A percentile compares a stretch with the other conserved stretches of the same genome.
Conservation (phyloP, 495 filamentous ascomycete species). For the Podospora pseudocomata region DNA sequence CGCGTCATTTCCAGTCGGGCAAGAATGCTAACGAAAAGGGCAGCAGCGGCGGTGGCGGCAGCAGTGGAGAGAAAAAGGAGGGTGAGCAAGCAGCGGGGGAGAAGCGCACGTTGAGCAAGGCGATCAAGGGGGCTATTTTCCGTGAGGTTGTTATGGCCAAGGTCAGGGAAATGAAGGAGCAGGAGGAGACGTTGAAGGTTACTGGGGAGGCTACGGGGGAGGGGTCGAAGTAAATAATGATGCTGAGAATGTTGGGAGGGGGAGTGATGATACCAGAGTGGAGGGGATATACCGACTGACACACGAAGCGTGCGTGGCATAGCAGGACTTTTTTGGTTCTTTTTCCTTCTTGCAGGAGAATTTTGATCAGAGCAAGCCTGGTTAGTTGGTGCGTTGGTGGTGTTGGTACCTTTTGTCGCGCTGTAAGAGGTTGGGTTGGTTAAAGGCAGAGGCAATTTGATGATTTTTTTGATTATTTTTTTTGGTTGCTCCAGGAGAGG, state of each 20-base stretch:
- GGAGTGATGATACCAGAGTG: not conserved
- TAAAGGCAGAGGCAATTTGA: too few species aligned
- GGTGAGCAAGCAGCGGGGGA: conserved; percentile 35
- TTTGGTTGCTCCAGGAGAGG: too few species aligned
- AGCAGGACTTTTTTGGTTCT: not conserved
- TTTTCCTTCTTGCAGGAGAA: not conserved
- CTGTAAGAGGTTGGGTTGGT: too few species aligned
- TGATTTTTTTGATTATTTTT: too few species aligned
- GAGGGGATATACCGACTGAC: not conserved
- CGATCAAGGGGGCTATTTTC: conserved; percentile 90
- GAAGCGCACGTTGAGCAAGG: conserved; percentile 66
- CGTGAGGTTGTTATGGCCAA: conserved; percentile 96
- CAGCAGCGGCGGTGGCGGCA: conserved; percentile 23
- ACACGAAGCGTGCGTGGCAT: not conserved
- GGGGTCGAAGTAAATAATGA: not conserved
- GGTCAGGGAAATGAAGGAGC: conserved; percentile 86
- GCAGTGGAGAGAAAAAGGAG: conserved; percentile 28
- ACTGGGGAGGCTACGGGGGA: conserved; percentile 46
- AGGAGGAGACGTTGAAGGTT: conserved; percentile 68
- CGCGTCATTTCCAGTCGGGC: conserved; percentile 23
- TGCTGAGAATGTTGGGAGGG: too few species aligned
- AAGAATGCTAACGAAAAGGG: conserved; percentile 6
- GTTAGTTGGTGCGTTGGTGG: too few species aligned
- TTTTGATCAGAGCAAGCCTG: too few species aligned
- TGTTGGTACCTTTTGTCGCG: too few species aligned